These are phyloP conservation scores for Termitomyces eurrhizus DNA, from an alignment of 768 basidiomycete genomes.

Conservation along the genomic window DNA sequence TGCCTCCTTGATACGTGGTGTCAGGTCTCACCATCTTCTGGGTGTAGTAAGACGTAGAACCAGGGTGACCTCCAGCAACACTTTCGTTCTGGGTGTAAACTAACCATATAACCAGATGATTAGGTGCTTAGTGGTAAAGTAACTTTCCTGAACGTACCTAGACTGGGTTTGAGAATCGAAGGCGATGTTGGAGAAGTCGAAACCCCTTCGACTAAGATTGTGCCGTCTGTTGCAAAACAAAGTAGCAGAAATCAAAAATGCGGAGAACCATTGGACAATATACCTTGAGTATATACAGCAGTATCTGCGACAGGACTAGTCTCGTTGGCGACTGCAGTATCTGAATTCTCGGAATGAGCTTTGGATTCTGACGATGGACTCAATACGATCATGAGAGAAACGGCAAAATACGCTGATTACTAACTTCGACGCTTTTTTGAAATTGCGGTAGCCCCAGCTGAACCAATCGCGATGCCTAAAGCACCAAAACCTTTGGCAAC, in stretches of 20 bases:
- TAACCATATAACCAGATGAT: neutral
- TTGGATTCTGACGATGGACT: neutral
- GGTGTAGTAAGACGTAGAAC: neutral
- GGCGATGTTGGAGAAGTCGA: neutral
- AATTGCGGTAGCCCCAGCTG: constrained; percentile 3
- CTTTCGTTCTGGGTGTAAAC: neutral
- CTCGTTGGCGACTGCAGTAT: neutral
- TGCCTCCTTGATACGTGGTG: neutral
- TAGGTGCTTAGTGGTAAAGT: neutral
- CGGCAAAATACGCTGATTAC: neutral
- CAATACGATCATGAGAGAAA: neutral
- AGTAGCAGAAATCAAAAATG: neutral
- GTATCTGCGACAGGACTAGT: neutral
- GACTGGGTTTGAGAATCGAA: neutral
- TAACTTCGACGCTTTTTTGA: constrained; percentile 2
- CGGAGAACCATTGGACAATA: too few relatives aligned
- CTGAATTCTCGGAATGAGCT: neutral
- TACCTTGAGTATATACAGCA: neutral
- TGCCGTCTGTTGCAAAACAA: neutral
- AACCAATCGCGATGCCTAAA: constrained; percentile 1
- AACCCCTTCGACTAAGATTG: neutral
- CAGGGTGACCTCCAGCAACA: neutral
- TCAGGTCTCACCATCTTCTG: neutral
- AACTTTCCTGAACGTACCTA: neutral
- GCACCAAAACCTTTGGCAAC: constrained; percentile 7